Percentiles rank a stretch among this genome's conserved stretches.
Conservation (phyloP, 352 stramenopile genomes). For the Globisporangium parvum region DNA sequence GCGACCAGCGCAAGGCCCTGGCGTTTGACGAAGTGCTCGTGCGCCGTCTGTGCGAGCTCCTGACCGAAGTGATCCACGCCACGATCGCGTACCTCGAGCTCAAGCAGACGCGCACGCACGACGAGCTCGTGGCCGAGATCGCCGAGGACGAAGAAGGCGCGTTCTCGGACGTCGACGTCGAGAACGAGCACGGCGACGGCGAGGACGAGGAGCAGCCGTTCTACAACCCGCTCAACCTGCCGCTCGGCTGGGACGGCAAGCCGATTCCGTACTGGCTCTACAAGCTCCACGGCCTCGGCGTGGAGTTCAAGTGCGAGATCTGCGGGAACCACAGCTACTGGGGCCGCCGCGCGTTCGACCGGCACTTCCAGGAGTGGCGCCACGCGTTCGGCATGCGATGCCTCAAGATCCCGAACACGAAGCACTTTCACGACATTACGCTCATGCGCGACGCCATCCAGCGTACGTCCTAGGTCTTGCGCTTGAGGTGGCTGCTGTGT, state of each 20-base stretch:
- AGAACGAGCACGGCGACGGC: slow-evolving; percentile 58
- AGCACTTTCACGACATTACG: slow-evolving; percentile 99
- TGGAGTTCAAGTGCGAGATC: slow-evolving; percentile 99
- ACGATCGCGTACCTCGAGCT: slow-evolving; percentile 83
- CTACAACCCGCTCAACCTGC: slow-evolving; percentile 99
- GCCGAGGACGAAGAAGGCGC: slow-evolving; percentile 80
- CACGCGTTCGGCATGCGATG: slow-evolving; percentile 98
- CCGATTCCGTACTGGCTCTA: slow-evolving; percentile 99
- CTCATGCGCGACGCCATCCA: slow-evolving; percentile 95
- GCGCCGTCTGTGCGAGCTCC: slow-evolving; percentile 62
- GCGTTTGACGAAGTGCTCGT: slow-evolving; percentile 73
- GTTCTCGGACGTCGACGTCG: slow-evolving; percentile 79
- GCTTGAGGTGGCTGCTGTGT: neutral
- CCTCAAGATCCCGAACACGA: slow-evolving; percentile 99
- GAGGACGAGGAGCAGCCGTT: slow-evolving; percentile 96
- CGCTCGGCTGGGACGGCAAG: slow-evolving; percentile 98
- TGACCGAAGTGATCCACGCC: slow-evolving; percentile 79
- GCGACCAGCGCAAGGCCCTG: slow-evolving; percentile 35
- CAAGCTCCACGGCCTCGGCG: slow-evolving; percentile 98
- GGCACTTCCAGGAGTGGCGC: slow-evolving; percentile 97
- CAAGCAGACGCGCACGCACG: slow-evolving; percentile 85
- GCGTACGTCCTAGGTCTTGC: slow-evolving; percentile 26
- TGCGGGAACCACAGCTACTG: slow-evolving; percentile 99
- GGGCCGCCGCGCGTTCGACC: slow-evolving; percentile 94
- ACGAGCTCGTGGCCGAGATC: slow-evolving; percentile 83